A percentile compares a stretch with the other conserved stretches of the same genome.
Conservation (phyloP, 495 filamentous ascomycete genomes). For the Cryomyces minteri region DNA sequence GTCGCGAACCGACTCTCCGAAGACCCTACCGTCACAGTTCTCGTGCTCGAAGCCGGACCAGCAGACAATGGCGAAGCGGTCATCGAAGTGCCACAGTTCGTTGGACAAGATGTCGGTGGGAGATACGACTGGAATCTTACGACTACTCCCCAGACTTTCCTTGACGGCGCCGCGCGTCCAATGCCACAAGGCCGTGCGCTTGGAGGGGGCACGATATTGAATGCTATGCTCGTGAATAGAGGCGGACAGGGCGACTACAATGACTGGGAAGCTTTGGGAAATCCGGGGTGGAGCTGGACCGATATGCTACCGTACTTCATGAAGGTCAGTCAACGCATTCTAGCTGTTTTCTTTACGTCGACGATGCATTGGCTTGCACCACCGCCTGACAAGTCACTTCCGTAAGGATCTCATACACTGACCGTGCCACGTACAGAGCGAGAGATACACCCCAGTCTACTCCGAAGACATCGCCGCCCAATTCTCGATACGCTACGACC, state of each 20-base stretch:
- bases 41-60: constrained; percentile 12
- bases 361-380: not conserved
- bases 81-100: constrained; percentile 7
- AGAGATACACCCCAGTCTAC: constrained; percentile 14
- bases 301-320: constrained; percentile 5
- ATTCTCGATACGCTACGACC: constrained; percentile 24
- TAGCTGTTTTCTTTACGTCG: constrained; percentile 1
- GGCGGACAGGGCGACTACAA: constrained; percentile 5
- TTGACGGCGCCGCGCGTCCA: constrained; percentile 6
- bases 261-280: constrained; percentile 6
- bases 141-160: constrained; percentile 6
- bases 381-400: no score
- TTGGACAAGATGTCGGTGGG: constrained; percentile 7
- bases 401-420: no score
- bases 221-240: constrained; percentile 13
- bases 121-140: constrained; percentile 12
- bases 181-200: not conserved
- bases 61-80: constrained; percentile 3
- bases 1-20: constrained; percentile 12
- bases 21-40: constrained; percentile 6
- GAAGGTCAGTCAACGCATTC: not conserved
- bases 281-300: constrained; percentile 4
- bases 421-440: constrained; percentile 3
- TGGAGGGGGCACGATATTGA: constrained; percentile 9
- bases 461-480: constrained; percentile 17